Base-by-base conservation (phyloP, 1,284 basidiomycete species). In the Uromyces viciae-fabae region DNA sequence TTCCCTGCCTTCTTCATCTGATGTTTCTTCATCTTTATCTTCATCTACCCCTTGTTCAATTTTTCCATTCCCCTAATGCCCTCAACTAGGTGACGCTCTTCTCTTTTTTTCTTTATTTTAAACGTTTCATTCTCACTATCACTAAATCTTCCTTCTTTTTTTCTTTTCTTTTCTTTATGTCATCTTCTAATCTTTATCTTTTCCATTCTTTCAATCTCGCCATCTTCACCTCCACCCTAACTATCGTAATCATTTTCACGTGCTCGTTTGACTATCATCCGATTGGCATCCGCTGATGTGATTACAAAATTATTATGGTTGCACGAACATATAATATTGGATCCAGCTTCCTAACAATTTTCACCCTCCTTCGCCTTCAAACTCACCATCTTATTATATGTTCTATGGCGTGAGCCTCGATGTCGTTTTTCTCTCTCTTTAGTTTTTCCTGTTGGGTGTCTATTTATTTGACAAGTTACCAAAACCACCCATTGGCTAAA, bases 351-450 rank as follows among this genome's bases (percentile, higher is more conserved):
- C 77, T 43, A 79, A 79, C 54, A 71, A 69, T 19, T 79, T 79
- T 62, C 66, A 72, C 42, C 77, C 77, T 25, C 77, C 77, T 60
- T 79, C 77, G 42, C 77, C 77, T 46, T 49, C n/a, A n/a, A 71
- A 58, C 25, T 79, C 76, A 17, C 76, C 76, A 22, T 40, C 25
- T 54, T 62, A 46, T 56, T 43, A 62, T 54, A n/a, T 69, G 15
- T 79, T 79, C 68, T 79, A 60, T 79, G 68, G 66, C 54, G 54
- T 56, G 36, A 79, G 77, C 66, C 36, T 72, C 68, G 19, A 14
- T 1, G 28, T 60, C 38, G 3, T 52, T 2, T 15, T 49, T 49
- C 25, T 33, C 52, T 38, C 43, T 54, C 31, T 38, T 15, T 56
- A 11, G 22, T 14, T 54, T 40, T 73, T n/a, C 56, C 33, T 42